A percentile compares a stretch with the other conserved stretches of the same genome.
phyloP scores from a whole-genome alignment of 345 rosid genomes.

The Aquilaria malaccensis region DNA sequence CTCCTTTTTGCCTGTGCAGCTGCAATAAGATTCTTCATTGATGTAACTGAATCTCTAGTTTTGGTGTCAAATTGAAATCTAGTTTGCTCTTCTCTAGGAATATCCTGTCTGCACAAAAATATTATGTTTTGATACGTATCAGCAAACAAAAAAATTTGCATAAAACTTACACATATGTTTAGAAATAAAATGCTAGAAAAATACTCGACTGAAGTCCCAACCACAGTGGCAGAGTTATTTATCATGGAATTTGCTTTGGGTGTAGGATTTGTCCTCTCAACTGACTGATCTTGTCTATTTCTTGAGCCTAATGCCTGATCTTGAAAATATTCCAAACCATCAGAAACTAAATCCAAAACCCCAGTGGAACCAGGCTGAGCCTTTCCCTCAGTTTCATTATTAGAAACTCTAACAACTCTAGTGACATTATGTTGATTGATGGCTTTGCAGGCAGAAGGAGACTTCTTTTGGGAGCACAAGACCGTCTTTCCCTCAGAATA shows the following conservation, averaged over 20 bases:
- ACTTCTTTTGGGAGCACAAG: conserved; percentile 38
- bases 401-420: conserved; percentile 35
- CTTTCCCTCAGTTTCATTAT: conserved; percentile 27
- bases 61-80: conserved; percentile 30
- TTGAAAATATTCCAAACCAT: conserved; percentile 28
- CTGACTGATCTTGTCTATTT: conserved; percentile 32
- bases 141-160: neutral
- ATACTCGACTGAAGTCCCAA: conserved; percentile 30
- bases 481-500: conserved; percentile 24
- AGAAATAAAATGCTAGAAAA: conserved; percentile 7
- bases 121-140: neutral
- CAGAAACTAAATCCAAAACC: conserved; percentile 26
- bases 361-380: conserved; percentile 31
- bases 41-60: conserved; percentile 46
- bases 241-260: conserved; percentile 32
- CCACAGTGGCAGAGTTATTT: conserved; percentile 25
- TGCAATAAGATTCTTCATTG: conserved; percentile 79
- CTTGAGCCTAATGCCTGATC: conserved; percentile 35
- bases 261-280: conserved; percentile 36
- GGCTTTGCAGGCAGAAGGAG: conserved; percentile 30
- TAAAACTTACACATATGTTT: neutral
- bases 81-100: conserved; percentile 27
- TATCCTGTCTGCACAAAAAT: conserved; percentile 31
- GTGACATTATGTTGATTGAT: conserved; percentile 33
- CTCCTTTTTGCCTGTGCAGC: conserved; percentile 84